These are phyloP conservation scores for Ustanciosporium gigantosporum DNA, from an alignment of 1,284 basidiomycete species.

Conservation along the genomic window DNA sequence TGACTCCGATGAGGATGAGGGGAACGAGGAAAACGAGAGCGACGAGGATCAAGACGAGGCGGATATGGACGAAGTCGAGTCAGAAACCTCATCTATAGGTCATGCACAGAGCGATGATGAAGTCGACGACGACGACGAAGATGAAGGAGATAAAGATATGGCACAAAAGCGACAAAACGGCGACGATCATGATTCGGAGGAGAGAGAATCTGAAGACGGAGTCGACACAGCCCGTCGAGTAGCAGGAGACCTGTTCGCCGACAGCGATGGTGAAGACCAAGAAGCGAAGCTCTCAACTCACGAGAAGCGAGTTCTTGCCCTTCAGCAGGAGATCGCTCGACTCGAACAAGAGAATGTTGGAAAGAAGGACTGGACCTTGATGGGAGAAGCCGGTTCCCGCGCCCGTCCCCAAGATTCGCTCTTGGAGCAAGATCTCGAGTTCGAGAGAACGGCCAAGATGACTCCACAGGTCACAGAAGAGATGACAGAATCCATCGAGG, in stretches of 20 bases:
- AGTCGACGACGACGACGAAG: slow-evolving; percentile 26
- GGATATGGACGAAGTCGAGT: slow-evolving; percentile 44
- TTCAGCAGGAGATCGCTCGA: slow-evolving; percentile 65
- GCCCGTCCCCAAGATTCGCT: slow-evolving; percentile 87
- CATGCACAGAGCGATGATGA: slow-evolving; percentile 40
- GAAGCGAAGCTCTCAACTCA: slow-evolving; percentile 63
- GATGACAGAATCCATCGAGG: slow-evolving; percentile 79
- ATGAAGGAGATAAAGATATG: slow-evolving; percentile 49
- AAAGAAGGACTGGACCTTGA: slow-evolving; percentile 82
- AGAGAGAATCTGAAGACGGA: slow-evolving; percentile 49
- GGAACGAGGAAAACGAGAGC: slow-evolving; percentile 12
- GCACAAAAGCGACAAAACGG: slow-evolving; percentile 27
- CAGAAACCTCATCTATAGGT: slow-evolving; percentile 27
- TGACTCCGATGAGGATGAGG: slow-evolving; percentile 19
- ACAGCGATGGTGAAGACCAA: slow-evolving; percentile 63
- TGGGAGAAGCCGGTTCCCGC: slow-evolving; percentile 84
- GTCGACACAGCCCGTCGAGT: slow-evolving; percentile 64
- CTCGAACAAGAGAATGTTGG: slow-evolving; percentile 67
- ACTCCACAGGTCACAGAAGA: slow-evolving; percentile 91
- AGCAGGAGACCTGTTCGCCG: slow-evolving; percentile 66
- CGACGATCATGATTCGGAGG: slow-evolving; percentile 51
- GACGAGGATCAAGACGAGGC: slow-evolving; percentile 61
- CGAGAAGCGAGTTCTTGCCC: slow-evolving; percentile 64
- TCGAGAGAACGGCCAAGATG: slow-evolving; percentile 82
- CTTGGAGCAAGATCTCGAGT: slow-evolving; percentile 91